Evolutionary conservation across 306 rosid genomes (phyloP), one percentile per base, ranked within the genome.

Genomic region (Dicorynia guianensis): DNA sequence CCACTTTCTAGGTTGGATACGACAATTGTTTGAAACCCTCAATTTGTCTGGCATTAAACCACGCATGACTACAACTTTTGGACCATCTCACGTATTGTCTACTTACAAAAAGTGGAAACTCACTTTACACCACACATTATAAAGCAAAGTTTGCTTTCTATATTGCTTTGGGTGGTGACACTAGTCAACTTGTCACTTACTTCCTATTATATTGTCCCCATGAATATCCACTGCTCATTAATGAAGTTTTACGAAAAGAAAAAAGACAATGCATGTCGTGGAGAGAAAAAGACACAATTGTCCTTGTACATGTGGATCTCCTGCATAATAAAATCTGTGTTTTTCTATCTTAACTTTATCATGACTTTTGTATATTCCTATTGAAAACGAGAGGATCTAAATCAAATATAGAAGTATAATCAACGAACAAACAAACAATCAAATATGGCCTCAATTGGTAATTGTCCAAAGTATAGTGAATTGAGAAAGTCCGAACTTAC

Each of bases 401-500:
- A 2, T 25, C 30, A n/a, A n/a, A n/a, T n/a, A 25, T 25, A 25
- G 30, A 25, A 25, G 30, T 25, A 25, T 25, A 25, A 25, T 25
- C 30, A 25, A 25, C 30, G 30, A 25, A 25, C 30, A 25, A 25
- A 25, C 30, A 25, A 25, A 25, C 30, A 25, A 25, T 25, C 30
- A 25, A 25, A 25, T 25, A 25, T 25, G 30, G 30, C 30, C 30
- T 25, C 2, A 25, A 25, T 25, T 25, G 1, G 30, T 25, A 25
- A 1, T 1, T 25, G 30, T 25, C 30, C 52, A 47, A 13, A 13
- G 12, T 11, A 47, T 11, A 17, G 7, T 42, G 38, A 56, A 46
- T 9, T 35, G 55, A 67, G 58, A 30, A 8, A 4, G 43, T 2
- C 30, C 30, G 8, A 39, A 74, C 87, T 88, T 76, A 94, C 98